A percentile compares a stretch with the other conserved stretches of the same genome.
phyloP scores from a whole-genome alignment of 208 protist genomes.

The Trypanosoma melophagium region DNA sequence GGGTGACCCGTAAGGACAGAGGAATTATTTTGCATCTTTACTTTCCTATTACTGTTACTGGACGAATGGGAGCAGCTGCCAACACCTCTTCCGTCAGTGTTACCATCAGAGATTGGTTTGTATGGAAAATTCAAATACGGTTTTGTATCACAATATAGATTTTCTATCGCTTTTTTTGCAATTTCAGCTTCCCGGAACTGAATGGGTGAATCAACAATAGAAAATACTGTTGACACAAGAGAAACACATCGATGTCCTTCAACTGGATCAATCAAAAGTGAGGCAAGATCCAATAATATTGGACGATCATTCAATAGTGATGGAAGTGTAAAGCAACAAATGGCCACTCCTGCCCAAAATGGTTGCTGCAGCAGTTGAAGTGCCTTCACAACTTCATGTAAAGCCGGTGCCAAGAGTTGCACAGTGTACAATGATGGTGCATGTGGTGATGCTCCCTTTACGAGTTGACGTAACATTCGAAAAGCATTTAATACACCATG shows the following conservation, averaged over 20 bases:
- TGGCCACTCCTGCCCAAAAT: slow-evolving; percentile 64
- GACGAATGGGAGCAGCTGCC: too few species aligned
- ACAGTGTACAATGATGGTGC: slow-evolving; percentile 19
- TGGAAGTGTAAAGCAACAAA: slow-evolving; percentile 61
- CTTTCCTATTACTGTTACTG: not conserved
- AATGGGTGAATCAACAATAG: slow-evolving; percentile 1
- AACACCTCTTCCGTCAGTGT: too few species aligned
- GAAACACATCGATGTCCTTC: slow-evolving; percentile 26
- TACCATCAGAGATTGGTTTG: not conserved
- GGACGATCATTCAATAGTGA: slow-evolving; percentile 31
- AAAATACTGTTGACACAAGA: slow-evolving; percentile 20
- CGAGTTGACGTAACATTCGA: slow-evolving; percentile 22
- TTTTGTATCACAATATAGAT: not conserved
- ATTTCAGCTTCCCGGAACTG: slow-evolving; percentile 28
- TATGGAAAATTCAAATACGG: not conserved
- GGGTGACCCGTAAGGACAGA: slow-evolving; percentile 12
- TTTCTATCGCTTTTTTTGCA: slow-evolving; percentile 12
- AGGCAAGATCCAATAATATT: slow-evolving; percentile 2
- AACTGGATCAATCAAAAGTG: slow-evolving; percentile 13
- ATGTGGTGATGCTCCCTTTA: slow-evolving; percentile 14
- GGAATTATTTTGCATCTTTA: not conserved
- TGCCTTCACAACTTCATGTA: slow-evolving; percentile 27
- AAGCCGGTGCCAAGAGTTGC: slow-evolving; percentile 33
- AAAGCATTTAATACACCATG: slow-evolving; percentile 15
- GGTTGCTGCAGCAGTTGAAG: slow-evolving; percentile 36